These are phyloP conservation scores for Colletotrichum sp. DNA, from an alignment of 2,329 filamentous ascomycete species.

Conservation along the genomic window DNA sequence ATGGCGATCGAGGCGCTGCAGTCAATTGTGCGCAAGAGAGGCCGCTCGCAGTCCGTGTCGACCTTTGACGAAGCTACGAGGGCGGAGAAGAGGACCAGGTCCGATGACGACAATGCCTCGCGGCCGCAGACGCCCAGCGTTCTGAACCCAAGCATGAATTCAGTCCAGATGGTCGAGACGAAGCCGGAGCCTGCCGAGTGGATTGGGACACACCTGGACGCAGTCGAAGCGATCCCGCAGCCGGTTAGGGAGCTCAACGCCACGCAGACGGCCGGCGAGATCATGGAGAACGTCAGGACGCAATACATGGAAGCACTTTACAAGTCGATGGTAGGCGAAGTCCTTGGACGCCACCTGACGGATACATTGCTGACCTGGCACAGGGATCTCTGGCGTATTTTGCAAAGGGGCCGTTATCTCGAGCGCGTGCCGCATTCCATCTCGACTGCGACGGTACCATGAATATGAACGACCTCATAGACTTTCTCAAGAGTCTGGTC, in stretches of 20 bases:
- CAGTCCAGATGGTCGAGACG: background rate
- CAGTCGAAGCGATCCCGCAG: constrained; percentile 19
- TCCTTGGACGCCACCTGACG: constrained; percentile 25
- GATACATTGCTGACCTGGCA: constrained; percentile 16
- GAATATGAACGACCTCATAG: constrained; percentile 67
- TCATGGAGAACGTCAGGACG: constrained; percentile 62
- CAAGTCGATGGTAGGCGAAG: constrained; percentile 62
- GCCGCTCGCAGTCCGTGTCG: constrained; percentile 49
- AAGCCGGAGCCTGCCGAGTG: background rate
- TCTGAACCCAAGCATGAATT: background rate
- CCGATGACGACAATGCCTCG: constrained; percentile 48
- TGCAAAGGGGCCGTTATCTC: constrained; percentile 79
- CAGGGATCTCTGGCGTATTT: constrained; percentile 83
- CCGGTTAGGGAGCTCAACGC: constrained; percentile 22
- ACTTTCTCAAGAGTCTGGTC: constrained; percentile 73
- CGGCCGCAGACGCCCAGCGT: constrained; percentile 81
- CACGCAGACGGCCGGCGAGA: constrained; percentile 52
- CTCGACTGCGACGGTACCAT: constrained; percentile 64
- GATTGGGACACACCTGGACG: constrained; percentile 16
- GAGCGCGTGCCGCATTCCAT: constrained; percentile 74
- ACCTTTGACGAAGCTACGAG: constrained; percentile 32
- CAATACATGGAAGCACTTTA: constrained; percentile 67
- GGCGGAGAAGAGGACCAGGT: constrained; percentile 17
- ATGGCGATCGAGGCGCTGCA: constrained; percentile 67
- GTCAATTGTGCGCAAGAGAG: constrained; percentile 60